Conservation (phyloP, 768 basidiomycete genomes). For the Hygrocybe coccinea region DNA sequence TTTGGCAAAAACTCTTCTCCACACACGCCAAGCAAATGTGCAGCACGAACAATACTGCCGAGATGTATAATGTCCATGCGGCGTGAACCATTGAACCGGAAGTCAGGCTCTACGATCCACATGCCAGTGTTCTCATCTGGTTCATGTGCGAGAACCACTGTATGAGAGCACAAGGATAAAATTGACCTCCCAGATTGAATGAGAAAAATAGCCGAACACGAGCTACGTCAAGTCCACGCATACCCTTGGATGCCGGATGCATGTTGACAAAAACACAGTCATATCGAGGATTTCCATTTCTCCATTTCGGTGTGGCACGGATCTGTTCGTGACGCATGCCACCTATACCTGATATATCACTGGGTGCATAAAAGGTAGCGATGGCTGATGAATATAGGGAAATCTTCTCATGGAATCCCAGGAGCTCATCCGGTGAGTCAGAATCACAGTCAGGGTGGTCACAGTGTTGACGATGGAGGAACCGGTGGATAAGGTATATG, state of each 20-base stretch:
- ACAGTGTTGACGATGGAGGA: no score
- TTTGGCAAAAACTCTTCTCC: not conserved
- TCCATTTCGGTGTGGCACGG: slow-evolving; percentile 19
- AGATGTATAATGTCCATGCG: slow-evolving; percentile 17
- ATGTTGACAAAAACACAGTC: slow-evolving; percentile 21
- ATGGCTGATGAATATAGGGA: no score
- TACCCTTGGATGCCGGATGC: slow-evolving; percentile 9
- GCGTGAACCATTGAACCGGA: not conserved
- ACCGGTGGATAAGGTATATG: no score
- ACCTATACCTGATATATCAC: no score
- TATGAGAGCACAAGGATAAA: slow-evolving; percentile 24
- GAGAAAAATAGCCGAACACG: slow-evolving; percentile 21
- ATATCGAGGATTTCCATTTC: slow-evolving; percentile 9
- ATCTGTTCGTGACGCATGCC: slow-evolving; percentile 28
- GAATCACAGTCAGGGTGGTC: no score
- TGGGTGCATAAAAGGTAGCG: no score
- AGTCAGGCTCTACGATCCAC: slow-evolving; percentile 25
- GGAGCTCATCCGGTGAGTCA: no score
- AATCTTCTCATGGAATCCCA: no score
- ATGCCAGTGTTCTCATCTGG: slow-evolving; percentile 22
- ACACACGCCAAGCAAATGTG: no score
- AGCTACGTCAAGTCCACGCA: slow-evolving; percentile 21
- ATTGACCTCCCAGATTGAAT: slow-evolving; percentile 12
- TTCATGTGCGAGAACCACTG: slow-evolving; percentile 16
- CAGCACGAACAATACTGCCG: no score